phyloP scores from a whole-genome alignment of 2,329 filamentous ascomycete genomes.

The Sporothrix brunneoviolacea region DNA sequence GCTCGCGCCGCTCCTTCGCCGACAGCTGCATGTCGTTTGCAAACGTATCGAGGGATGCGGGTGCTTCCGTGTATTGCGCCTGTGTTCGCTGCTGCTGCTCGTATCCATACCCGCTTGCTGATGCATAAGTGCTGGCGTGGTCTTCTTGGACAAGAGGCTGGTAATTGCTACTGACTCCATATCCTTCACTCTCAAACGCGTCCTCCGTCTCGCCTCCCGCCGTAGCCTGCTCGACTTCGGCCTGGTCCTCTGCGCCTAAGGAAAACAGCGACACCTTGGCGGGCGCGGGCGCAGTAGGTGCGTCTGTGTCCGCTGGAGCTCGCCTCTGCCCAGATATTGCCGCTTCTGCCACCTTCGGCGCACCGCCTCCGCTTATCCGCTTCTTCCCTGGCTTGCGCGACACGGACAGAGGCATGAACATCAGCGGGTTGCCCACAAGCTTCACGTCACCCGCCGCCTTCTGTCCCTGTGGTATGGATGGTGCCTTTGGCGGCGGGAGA shows the following conservation, averaged over 20 bases:
- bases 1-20: slow-evolving; percentile 66
- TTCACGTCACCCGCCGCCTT: slow-evolving; percentile 59
- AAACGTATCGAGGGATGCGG: slow-evolving; percentile 56
- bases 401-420: slow-evolving; percentile 87
- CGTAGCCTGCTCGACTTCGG: slow-evolving; percentile 29
- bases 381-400: slow-evolving; percentile 61
- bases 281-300: slow-evolving; percentile 21
- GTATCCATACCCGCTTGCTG: slow-evolving; percentile 26
- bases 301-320: background rate
- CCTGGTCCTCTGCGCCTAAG: slow-evolving; percentile 42
- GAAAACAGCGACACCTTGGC: slow-evolving; percentile 63
- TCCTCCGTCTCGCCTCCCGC: slow-evolving; percentile 19
- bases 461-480: slow-evolving; percentile 48
- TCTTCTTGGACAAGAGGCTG: no score
- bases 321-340: slow-evolving; percentile 20
- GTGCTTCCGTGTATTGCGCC: slow-evolving; percentile 27
- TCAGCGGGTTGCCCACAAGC: slow-evolving; percentile 69
- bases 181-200: no score
- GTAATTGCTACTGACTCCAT: no score
- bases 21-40: slow-evolving; percentile 75
- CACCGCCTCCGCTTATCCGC: slow-evolving; percentile 23
- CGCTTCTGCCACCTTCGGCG: slow-evolving; percentile 1
- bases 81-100: slow-evolving; percentile 24
- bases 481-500: slow-evolving; percentile 36
- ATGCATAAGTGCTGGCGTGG: no score